These are phyloP conservation scores for Calonectria multiphialidica DNA, from an alignment of 2,329 filamentous ascomycete species.

Conservation along the genomic window DNA sequence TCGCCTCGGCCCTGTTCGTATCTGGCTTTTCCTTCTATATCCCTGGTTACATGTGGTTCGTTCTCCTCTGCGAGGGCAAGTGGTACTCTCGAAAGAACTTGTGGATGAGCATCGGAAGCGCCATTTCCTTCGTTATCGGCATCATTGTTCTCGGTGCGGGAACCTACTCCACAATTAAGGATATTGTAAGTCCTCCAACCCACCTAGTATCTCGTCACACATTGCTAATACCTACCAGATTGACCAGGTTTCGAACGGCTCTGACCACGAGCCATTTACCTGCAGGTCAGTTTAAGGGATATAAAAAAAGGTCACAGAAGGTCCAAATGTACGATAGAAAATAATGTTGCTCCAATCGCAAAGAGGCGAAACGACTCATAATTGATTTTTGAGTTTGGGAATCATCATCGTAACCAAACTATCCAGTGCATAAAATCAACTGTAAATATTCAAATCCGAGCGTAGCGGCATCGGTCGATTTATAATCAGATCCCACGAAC, in stretches of 20 bases:
- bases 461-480: not conserved
- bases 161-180: slow-evolving; percentile 23
- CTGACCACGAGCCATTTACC: slow-evolving; percentile 19
- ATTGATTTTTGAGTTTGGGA: not conserved
- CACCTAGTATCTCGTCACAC: not conserved
- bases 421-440: not conserved
- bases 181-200: slow-evolving; percentile 16
- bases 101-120: slow-evolving; percentile 20
- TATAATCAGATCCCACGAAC: not conserved
- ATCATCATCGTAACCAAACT: not conserved
- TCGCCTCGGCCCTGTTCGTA: slow-evolving; percentile 23
- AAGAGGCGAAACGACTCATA: not conserved
- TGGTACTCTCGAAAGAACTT: slow-evolving; percentile 24
- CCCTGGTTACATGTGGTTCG: slow-evolving; percentile 24
- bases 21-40: slow-evolving; percentile 27
- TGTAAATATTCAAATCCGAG: not conserved
- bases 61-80: slow-evolving; percentile 23
- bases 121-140: slow-evolving; percentile 21
- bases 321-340: not conserved
- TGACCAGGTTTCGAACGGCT: slow-evolving; percentile 16
- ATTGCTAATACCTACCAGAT: slow-evolving; percentile 12
- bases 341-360: not conserved
- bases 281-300: slow-evolving; percentile 11
- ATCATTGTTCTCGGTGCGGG: slow-evolving; percentile 20
- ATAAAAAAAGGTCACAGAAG: not conserved